These are phyloP conservation scores for Graphilbum sp. DNA, from an alignment of 2,329 filamentous ascomycete species.

Conservation along the genomic window DNA sequence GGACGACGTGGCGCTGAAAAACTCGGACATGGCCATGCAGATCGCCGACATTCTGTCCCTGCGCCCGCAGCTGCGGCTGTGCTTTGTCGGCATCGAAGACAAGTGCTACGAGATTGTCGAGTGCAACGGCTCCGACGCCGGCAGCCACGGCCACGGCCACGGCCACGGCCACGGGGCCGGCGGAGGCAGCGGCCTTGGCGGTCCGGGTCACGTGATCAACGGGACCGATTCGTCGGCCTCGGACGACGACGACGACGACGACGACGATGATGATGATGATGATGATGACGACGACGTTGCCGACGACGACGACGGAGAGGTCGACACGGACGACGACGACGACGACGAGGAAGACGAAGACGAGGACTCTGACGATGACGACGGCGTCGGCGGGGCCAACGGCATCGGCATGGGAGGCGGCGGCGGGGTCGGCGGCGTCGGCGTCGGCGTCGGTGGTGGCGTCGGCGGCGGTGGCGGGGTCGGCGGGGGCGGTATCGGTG, in stretches of 20 bases:
- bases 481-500: too few relatives aligned
- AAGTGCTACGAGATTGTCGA: conserved; percentile 78
- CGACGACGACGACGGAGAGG: conserved; percentile 19
- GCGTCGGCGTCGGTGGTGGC: neutral
- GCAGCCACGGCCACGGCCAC: conserved; percentile 10
- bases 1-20: neutral
- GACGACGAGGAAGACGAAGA: neutral
- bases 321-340: conserved; percentile 26
- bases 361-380: conserved; percentile 7
- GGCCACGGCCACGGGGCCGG: conserved; percentile 8
- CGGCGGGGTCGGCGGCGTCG: conserved; percentile 22
- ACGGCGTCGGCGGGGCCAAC: conserved; percentile 22
- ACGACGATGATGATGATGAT: conserved; percentile 28
- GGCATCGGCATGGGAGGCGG: conserved; percentile 21
- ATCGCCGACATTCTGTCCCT: conserved; percentile 65
- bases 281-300: conserved; percentile 23
- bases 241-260: conserved; percentile 30
- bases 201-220: too few relatives aligned
- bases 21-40: conserved; percentile 55
- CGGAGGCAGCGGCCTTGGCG: too few relatives aligned
- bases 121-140: conserved; percentile 17
- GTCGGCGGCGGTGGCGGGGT: conserved; percentile 4
- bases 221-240: conserved; percentile 6
- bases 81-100: conserved; percentile 57
- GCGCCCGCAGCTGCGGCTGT: conserved; percentile 58